A percentile compares a stretch with the other conserved stretches of the same genome.
phyloP scores from a whole-genome alignment of 2,329 filamentous ascomycete species.

The Aspergillus terreus region DNA sequence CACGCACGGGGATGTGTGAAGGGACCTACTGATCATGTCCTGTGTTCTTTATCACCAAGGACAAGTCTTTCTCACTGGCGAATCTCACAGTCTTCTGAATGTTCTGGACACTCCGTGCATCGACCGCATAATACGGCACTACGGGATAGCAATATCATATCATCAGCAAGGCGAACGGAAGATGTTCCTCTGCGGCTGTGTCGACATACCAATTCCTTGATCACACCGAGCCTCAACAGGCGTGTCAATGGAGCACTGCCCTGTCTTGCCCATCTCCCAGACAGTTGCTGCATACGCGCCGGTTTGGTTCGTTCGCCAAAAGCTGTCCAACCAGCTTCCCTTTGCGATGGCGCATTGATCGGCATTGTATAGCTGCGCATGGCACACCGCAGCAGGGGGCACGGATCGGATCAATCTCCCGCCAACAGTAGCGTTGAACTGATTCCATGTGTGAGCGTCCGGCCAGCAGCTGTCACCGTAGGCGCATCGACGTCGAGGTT shows the following conservation, averaged over 20 bases:
- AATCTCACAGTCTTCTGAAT: conserved; percentile 2
- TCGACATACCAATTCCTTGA: conserved; percentile 1
- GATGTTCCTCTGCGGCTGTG: background rate
- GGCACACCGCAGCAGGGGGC: conserved; percentile 4
- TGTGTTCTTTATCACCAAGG: conserved; percentile 2
- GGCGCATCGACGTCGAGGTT: background rate
- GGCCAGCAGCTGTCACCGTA: conserved; percentile 5
- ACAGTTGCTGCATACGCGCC: background rate
- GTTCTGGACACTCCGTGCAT: background rate
- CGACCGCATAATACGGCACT: conserved; percentile 1
- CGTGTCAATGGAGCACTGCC: conserved; percentile 1
- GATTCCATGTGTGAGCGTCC: background rate
- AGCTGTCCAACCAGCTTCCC: conserved; percentile 1
- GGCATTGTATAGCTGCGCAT: background rate
- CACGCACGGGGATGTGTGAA: background rate
- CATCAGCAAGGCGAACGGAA: background rate
- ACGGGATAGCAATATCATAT: background rate
- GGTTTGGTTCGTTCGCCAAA: conserved; percentile 3
- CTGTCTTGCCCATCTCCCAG: conserved; percentile 2
- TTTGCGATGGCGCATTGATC: background rate
- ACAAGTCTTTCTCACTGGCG: background rate
- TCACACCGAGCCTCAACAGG: background rate
- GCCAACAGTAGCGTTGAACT: conserved; percentile 2
- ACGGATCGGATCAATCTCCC: conserved; percentile 3
- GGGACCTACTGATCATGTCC: conserved; percentile 1